These are phyloP conservation scores for Bruguiera sexangula DNA, from an alignment of 345 rosid species.

Conservation along the genomic window DNA sequence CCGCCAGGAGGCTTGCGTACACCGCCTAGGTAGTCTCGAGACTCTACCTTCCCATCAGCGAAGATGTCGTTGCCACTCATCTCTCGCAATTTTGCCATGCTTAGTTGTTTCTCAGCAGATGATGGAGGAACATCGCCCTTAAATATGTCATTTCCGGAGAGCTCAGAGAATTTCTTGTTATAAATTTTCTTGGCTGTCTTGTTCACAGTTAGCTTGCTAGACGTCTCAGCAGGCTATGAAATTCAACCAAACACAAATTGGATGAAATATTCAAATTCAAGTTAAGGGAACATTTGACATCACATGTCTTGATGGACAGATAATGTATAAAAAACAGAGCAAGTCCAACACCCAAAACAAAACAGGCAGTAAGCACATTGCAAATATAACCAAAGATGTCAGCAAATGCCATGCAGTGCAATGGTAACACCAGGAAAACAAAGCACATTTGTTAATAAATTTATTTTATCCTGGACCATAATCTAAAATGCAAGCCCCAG, in stretches of 20 bases:
- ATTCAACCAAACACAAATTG: conserved; percentile 8
- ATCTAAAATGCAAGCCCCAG: too few species aligned
- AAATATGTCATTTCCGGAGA: conserved; percentile 84
- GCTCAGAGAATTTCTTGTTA: conserved; percentile 68
- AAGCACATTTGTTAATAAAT: background rate
- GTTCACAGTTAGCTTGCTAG: conserved; percentile 37
- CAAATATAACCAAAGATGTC: background rate
- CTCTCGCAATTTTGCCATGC: conserved; percentile 71
- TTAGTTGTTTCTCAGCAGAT: conserved; percentile 60
- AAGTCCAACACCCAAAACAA: background rate
- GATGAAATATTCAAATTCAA: background rate
- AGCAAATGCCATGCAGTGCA: background rate
- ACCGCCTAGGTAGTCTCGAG: conserved; percentile 87
- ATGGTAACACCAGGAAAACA: background rate
- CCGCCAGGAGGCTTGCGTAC: conserved; percentile 99
- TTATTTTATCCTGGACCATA: background rate
- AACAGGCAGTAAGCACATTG: background rate
- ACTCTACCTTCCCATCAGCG: conserved; percentile 82
- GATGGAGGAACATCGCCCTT: conserved; percentile 59
- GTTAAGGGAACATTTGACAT: background rate
- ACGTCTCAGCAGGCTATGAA: conserved; percentile 41
- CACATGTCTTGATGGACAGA: too few species aligned
- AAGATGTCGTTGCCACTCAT: conserved; percentile 83
- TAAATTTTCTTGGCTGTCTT: conserved; percentile 89
- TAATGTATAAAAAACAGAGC: too few species aligned